These are phyloP conservation scores for Furcasterigmium sp. DNA, from an alignment of 2,329 filamentous ascomycete species.

Conservation along the genomic window DNA sequence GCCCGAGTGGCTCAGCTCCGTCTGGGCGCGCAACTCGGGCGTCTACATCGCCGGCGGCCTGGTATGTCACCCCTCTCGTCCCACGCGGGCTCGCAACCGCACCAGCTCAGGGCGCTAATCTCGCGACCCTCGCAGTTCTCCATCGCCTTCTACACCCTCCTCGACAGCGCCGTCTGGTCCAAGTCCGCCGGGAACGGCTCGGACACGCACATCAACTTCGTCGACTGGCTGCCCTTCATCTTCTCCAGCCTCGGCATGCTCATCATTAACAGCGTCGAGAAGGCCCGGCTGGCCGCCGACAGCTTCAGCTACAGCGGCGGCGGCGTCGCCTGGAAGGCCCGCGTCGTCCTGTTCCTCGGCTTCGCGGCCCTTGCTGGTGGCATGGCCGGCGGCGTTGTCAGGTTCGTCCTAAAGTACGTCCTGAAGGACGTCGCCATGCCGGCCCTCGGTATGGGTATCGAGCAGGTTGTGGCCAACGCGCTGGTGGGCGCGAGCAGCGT, in stretches of 20 bases:
- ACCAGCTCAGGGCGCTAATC: constrained; percentile 5
- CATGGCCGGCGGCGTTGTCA: constrained; percentile 64
- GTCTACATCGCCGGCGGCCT: constrained; percentile 59
- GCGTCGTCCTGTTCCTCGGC: constrained; percentile 62
- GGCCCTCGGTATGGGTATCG: constrained; percentile 59
- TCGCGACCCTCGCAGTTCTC: constrained; percentile 46
- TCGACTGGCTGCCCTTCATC: constrained; percentile 66
- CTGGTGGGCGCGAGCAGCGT: constrained; percentile 59
- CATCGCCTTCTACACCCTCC: constrained; percentile 63
- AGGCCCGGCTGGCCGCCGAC: constrained; percentile 59
- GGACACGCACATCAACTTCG: constrained; percentile 57
- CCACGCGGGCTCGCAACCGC: not conserved
- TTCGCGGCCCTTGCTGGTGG: constrained; percentile 62
- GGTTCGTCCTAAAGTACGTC: constrained; percentile 61
- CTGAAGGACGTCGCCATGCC: constrained; percentile 54
- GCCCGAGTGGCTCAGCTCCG: constrained; percentile 63
- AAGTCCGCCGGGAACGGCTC: constrained; percentile 55
- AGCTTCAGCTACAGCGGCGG: constrained; percentile 57
- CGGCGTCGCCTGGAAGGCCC: constrained; percentile 63
- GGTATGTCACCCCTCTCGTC: constrained; percentile 36
- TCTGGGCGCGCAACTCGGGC: constrained; percentile 57
- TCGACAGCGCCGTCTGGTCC: constrained; percentile 64
- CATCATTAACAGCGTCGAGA: constrained; percentile 67
- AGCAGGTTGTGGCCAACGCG: constrained; percentile 61
- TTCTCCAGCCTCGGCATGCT: constrained; percentile 64